Evolutionary conservation across 805 yeast genomes (phyloP).

Genomic region (Starmerella stigmatis): DNA sequence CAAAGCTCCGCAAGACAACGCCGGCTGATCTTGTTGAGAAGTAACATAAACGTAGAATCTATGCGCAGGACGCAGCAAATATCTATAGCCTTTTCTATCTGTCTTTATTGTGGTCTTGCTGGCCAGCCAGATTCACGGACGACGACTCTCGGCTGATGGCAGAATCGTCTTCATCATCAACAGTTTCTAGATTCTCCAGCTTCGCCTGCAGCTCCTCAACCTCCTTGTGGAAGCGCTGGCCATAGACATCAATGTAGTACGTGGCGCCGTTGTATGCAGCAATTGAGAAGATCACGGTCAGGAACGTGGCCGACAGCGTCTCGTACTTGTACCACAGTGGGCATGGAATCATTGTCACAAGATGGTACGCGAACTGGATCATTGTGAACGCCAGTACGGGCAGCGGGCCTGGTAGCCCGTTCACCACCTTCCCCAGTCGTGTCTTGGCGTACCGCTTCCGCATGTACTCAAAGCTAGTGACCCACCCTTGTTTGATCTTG

Average conservation of each 20-base stretch:
- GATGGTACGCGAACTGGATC: slow-evolving; percentile 78
- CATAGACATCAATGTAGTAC: slow-evolving; percentile 84
- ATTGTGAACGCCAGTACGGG: slow-evolving; percentile 81
- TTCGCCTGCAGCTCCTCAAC: slow-evolving; percentile 61
- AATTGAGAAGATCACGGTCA: slow-evolving; percentile 59
- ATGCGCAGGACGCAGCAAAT: too few relatives aligned
- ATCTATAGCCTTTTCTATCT: too few relatives aligned
- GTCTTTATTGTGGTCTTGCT: too few relatives aligned
- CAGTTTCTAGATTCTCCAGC: slow-evolving; percentile 48
- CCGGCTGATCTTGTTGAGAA: neutral
- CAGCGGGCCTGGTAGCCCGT: slow-evolving; percentile 68
- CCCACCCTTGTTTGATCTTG: slow-evolving; percentile 73
- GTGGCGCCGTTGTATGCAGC: slow-evolving; percentile 93
- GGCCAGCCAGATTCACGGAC: too few relatives aligned
- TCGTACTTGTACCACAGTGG: slow-evolving; percentile 78
- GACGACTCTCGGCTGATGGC: neutral
- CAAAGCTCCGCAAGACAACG: too few relatives aligned
- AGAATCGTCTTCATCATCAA: slow-evolving; percentile 3
- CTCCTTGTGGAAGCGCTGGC: slow-evolving; percentile 79
- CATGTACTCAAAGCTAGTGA: slow-evolving; percentile 78
- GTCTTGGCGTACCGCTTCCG: slow-evolving; percentile 59
- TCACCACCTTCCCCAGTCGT: slow-evolving; percentile 64
- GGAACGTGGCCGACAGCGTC: slow-evolving; percentile 54
- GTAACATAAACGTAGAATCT: neutral
- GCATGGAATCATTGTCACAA: slow-evolving; percentile 76